A percentile compares a stretch with the other conserved stretches of the same genome.
These are phyloP conservation scores for Trypethelium eluteriae DNA, from an alignment of 495 filamentous ascomycete species.

Conservation along the genomic window DNA sequence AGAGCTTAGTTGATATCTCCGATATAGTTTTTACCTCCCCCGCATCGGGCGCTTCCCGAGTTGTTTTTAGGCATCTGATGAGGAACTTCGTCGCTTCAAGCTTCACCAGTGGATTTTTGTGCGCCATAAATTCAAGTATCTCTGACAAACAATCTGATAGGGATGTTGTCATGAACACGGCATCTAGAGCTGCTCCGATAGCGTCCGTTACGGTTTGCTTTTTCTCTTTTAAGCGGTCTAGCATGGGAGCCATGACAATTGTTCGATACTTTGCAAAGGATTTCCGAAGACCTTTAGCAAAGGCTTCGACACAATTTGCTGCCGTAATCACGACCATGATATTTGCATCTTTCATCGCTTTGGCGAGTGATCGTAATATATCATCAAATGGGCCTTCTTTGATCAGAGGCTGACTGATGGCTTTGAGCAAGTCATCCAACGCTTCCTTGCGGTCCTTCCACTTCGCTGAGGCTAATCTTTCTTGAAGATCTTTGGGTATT, in stretches of 20 bases:
- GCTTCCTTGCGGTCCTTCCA: conserved; percentile 99
- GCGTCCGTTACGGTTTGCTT: conserved; percentile 85
- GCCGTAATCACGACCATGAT: conserved; percentile 89
- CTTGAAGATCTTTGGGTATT: conserved; percentile 70
- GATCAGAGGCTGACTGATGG: conserved; percentile 80
- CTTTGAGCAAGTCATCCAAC: conserved; percentile 68
- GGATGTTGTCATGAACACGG: conserved; percentile 70
- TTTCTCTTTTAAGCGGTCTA: conserved; percentile 96
- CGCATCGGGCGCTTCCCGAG: conserved; percentile 72
- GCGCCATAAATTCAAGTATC: conserved; percentile 70
- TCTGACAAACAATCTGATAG: conserved; percentile 84
- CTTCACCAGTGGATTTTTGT: conserved; percentile 98
- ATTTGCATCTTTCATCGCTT: conserved; percentile 98
- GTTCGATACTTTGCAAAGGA: conserved; percentile 73
- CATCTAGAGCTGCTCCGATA: conserved; percentile 73
- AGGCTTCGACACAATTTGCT: conserved; percentile 82
- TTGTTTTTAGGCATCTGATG: conserved; percentile 76
- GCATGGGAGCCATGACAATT: conserved; percentile 71
- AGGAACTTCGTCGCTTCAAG: conserved; percentile 88
- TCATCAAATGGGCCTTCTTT: conserved; percentile 86
- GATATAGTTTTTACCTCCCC: conserved; percentile 77
- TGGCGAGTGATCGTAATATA: conserved; percentile 71
- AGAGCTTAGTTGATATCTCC: conserved; percentile 76
- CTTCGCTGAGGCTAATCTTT: conserved; percentile 78
- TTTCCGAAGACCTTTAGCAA: conserved; percentile 81